Evolutionary conservation across 495 filamentous ascomycete genomes (phyloP).

Genomic region (Pyronema omphalodes): DNA sequence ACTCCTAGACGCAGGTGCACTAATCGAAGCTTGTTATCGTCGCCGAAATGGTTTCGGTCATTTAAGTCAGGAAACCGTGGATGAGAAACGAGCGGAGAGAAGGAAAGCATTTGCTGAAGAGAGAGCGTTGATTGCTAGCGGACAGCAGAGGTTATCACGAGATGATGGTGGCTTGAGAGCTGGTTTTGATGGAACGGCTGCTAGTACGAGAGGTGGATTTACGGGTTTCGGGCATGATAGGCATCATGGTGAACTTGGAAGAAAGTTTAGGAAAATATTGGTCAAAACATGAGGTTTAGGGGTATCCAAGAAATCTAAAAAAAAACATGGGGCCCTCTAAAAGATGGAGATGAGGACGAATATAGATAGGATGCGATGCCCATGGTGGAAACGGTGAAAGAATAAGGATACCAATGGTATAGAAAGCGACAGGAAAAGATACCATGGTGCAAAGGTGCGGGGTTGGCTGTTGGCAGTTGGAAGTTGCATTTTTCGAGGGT

Average conservation of each 20-base stretch:
- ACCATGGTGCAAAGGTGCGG: no score
- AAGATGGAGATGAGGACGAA: no score
- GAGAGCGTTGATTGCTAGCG: conserved; percentile 18
- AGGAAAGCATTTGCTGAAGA: conserved; percentile 31
- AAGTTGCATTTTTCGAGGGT: background rate
- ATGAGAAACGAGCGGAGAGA: conserved; percentile 41
- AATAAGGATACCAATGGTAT: no score
- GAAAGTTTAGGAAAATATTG: conserved; percentile 21
- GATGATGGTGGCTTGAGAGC: conserved; percentile 18
- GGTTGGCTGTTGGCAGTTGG: background rate
- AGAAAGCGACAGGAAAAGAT: no score
- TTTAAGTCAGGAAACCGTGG: conserved; percentile 47
- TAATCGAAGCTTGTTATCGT: conserved; percentile 66
- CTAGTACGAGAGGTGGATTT: background rate
- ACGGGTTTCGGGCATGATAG: conserved; percentile 7
- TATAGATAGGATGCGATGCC: no score
- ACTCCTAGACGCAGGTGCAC: conserved; percentile 57
- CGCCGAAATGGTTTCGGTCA: conserved; percentile 72
- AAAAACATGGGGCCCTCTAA: background rate
- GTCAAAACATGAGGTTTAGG: conserved; percentile 15
- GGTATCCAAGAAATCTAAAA: background rate
- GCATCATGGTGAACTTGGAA: conserved; percentile 15
- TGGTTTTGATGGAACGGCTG: conserved; percentile 6
- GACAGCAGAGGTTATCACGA: conserved; percentile 16
- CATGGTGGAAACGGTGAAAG: no score